Evolutionary conservation across 192 early-diverging fungal species (phyloP), one percentile per base, ranked within the genome.

Genomic region (Podila verticillata): DNA sequence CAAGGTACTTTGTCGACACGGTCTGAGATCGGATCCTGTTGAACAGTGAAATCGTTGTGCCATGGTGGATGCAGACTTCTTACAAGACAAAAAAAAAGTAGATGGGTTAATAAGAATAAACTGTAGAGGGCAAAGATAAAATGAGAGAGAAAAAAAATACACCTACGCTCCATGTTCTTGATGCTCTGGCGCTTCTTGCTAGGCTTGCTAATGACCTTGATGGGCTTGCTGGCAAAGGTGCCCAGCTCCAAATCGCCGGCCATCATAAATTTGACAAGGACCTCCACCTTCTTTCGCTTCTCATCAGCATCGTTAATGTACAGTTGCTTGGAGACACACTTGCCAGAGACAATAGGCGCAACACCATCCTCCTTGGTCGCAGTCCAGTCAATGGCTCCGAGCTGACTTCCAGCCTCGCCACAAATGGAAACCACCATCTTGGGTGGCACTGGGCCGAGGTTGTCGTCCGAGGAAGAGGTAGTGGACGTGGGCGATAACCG

Each of bases 161-260:
- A 77, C 75, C 84, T 83, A 86, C 85, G 81, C 66, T 93, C 90
- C 81, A 92, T 91, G 78, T 93, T 93, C 73, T 95, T 95, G 20
- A 90, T 88, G 57, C 92, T 95, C 65, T 95, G 93, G 51, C 93
- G 88, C 85, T 96, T 96, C 84, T 95, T 96, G 51, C 90, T 92
- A 3, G 96, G 96, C 83, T 98, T 98, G 69, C 93, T 94, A 62
- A 98, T 96, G 22, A 96, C 93, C 63, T 94, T 95, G 72, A 98
- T 92, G 7, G 93, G 91, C 48, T 89, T 89, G 49, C 93, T 92
- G 24, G 92, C 87, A 82, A 96, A 91, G 48, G 89, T 89, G 22
- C 91, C 90, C 32, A 92, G 72, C 56, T 84, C 73, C 9, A 91
- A 66, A 36, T 89, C 90, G 9, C 88, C 82, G 24, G 89, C 89